Conservation (phyloP, 2,329 filamentous ascomycete species). For the Pyricularia pennisetigena region DNA sequence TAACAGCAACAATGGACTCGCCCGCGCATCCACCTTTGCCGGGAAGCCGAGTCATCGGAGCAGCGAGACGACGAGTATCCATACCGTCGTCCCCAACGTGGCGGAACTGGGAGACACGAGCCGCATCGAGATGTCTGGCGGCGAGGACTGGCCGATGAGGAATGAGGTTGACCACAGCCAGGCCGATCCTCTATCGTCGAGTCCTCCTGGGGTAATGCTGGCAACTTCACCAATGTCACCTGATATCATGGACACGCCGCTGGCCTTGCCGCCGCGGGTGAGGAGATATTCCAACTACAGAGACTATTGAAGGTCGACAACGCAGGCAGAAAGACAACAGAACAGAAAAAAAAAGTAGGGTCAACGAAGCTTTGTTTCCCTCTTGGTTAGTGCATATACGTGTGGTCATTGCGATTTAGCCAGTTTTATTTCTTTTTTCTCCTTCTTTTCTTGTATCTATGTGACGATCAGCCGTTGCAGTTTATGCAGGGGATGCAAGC, state of each 20-base stretch:
- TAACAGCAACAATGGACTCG: background rate
- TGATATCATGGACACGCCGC: background rate
- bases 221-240: background rate
- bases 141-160: background rate
- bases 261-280: background rate
- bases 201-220: background rate
- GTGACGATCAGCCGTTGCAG: background rate
- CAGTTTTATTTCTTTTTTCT: background rate
- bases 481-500: background rate
- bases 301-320: background rate
- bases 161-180: background rate
- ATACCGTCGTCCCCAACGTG: background rate
- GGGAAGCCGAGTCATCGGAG: background rate
- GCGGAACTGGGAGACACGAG: background rate
- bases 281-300: background rate
- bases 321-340: background rate
- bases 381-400: background rate
- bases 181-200: background rate
- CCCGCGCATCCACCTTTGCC: background rate
- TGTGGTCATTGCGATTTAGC: background rate
- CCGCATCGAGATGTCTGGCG: conserved; percentile 1
- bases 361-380: background rate
- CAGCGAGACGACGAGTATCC: background rate
- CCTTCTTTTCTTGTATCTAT: background rate
- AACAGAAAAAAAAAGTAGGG: background rate